These are phyloP conservation scores for Colletotrichum abscissum DNA, from an alignment of 2,329 filamentous ascomycete species.

Conservation along the genomic window DNA sequence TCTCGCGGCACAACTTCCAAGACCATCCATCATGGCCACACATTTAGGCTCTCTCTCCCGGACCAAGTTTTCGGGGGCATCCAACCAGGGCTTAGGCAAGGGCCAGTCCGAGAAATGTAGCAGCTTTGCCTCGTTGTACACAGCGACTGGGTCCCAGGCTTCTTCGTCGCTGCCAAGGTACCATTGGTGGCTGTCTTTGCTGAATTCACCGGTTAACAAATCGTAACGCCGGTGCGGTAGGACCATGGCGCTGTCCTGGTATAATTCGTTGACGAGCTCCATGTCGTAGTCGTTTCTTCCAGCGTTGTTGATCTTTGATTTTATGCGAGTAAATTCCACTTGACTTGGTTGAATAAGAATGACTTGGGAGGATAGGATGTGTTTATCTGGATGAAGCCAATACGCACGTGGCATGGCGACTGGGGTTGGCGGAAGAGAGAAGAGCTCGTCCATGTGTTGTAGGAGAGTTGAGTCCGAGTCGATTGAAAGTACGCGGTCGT, in stretches of 20 bases:
- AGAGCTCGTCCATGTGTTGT: conserved; percentile 74
- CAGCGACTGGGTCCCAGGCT: conserved; percentile 63
- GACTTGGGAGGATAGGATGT: conserved; percentile 68
- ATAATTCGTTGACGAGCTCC: conserved; percentile 74
- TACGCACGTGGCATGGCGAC: conserved; percentile 77
- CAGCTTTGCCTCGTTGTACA: conserved; percentile 69
- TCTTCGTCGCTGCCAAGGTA: conserved; percentile 54
- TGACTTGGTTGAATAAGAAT: conserved; percentile 70
- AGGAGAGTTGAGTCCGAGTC: conserved; percentile 72
- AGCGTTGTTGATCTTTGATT: conserved; percentile 38
- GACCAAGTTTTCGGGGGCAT: conserved; percentile 14
- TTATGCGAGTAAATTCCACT: conserved; percentile 56
- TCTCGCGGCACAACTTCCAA: conserved; percentile 27
- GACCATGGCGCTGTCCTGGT: conserved; percentile 67
- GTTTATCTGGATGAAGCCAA: conserved; percentile 67
- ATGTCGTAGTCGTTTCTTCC: conserved; percentile 67
- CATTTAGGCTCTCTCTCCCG: conserved; percentile 16
- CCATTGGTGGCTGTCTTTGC: conserved; percentile 57
- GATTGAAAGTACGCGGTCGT: conserved; percentile 59
- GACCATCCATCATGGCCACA: neutral
- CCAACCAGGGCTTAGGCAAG: conserved; percentile 36
- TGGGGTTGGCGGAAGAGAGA: conserved; percentile 68
- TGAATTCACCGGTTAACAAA: conserved; percentile 71
- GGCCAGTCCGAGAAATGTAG: conserved; percentile 50
- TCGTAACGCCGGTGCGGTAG: conserved; percentile 73